phyloP scores from a whole-genome alignment of 2,329 filamentous ascomycete genomes.

The Curvularia lunata region DNA sequence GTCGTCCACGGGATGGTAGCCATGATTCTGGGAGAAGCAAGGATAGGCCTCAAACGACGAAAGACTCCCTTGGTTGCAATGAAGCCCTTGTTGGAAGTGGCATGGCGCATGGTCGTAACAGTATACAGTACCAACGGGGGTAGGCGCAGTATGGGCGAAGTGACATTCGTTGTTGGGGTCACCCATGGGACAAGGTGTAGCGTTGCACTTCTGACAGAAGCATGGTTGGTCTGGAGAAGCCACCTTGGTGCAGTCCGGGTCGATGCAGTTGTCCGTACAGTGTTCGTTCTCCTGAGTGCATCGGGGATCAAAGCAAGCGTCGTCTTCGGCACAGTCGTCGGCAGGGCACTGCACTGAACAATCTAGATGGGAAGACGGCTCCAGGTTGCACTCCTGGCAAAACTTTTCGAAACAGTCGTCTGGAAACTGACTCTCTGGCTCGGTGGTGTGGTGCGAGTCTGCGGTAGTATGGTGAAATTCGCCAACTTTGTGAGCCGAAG shows the following conservation, averaged over 20 bases:
- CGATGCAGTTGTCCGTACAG: slow-evolving; percentile 43
- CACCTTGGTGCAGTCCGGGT: slow-evolving; percentile 45
- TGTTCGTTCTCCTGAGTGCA: slow-evolving; percentile 37
- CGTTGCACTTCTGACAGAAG: slow-evolving; percentile 45
- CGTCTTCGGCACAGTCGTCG: slow-evolving; percentile 38
- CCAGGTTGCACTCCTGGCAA: slow-evolving; percentile 46
- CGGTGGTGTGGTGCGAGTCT: slow-evolving; percentile 20
- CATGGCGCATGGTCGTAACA: slow-evolving; percentile 45
- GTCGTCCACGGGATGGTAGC: slow-evolving; percentile 22
- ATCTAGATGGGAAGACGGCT: slow-evolving; percentile 33
- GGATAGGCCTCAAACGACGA: slow-evolving; percentile 39
- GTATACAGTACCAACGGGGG: slow-evolving; percentile 40
- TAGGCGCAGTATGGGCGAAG: slow-evolving; percentile 41
- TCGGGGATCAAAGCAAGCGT: slow-evolving; percentile 48
- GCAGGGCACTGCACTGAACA: slow-evolving; percentile 35
- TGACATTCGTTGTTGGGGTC: slow-evolving; percentile 43
- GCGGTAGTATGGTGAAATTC: slow-evolving; percentile 37
- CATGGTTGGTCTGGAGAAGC: slow-evolving; percentile 42
- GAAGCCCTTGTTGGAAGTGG: slow-evolving; percentile 42
- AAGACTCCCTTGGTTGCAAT: slow-evolving; percentile 30
- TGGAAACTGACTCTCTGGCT: slow-evolving; percentile 40
- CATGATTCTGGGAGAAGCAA: slow-evolving; percentile 40
- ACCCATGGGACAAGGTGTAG: slow-evolving; percentile 40
- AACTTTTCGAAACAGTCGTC: slow-evolving; percentile 46
- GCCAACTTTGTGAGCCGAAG: slow-evolving; percentile 39